Conservation (phyloP, 257 asterid species). For the Solanum appendiculatum region DNA sequence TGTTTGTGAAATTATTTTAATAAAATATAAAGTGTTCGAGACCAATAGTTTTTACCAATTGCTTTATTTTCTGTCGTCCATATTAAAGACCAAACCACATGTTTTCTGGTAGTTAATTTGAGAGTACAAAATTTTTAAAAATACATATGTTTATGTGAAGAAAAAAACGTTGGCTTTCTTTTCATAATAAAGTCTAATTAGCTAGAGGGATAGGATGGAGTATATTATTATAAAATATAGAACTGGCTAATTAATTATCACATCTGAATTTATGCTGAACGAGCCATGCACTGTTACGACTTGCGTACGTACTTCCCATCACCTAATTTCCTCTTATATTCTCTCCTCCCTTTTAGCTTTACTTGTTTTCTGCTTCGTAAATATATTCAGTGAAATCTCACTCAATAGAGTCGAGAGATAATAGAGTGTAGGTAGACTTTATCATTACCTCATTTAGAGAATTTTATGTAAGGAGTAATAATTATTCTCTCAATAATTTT, state of each 20-base stretch:
- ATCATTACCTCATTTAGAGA: too few relatives aligned
- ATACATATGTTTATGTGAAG: neutral
- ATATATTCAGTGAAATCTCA: too few relatives aligned
- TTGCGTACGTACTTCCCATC: neutral
- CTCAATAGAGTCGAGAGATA: fast-evolving
- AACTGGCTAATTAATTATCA: neutral
- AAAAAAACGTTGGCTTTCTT: neutral
- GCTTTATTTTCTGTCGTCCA: neutral
- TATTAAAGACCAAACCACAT: neutral
- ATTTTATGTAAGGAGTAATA: too few relatives aligned
- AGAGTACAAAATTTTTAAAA: neutral
- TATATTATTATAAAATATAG: neutral
- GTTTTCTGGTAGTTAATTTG: neutral
- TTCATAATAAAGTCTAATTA: neutral
- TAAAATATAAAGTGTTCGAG: neutral
- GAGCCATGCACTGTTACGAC: neutral
- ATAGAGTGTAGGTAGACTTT: too few relatives aligned
- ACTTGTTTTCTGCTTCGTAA: neutral
- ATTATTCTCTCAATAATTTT: too few relatives aligned
- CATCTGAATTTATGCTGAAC: neutral
- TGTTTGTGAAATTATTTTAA: neutral
- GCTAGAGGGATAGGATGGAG: neutral
- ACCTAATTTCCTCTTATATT: neutral
- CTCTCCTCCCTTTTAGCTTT: neutral
- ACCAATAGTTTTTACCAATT: neutral